Evolutionary conservation across 2,329 filamentous ascomycete genomes (phyloP).

Genomic region (Diaporthe capsici): DNA sequence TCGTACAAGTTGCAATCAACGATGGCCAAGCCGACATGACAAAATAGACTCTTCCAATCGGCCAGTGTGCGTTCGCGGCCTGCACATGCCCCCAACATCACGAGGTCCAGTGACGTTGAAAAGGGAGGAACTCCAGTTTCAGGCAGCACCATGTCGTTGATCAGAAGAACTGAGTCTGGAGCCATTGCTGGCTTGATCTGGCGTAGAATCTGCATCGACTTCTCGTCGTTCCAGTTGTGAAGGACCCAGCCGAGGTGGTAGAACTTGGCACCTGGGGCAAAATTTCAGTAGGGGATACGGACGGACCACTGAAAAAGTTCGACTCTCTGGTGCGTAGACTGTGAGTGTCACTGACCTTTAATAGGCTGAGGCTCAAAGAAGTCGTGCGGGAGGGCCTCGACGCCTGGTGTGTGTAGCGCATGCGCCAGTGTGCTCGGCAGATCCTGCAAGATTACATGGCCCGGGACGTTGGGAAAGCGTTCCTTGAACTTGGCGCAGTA

Average conservation of each 20-base stretch:
- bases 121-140: not conserved
- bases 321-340: not conserved
- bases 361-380: not conserved
- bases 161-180: not conserved
- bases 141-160: not conserved
- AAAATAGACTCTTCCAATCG: not conserved
- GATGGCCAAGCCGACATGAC: not conserved
- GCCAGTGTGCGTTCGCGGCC: not conserved
- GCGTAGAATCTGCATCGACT: not conserved
- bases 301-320: not conserved
- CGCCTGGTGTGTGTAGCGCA: not conserved
- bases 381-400: not conserved
- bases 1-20: not conserved
- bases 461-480: not conserved
- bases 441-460: slow-evolving; percentile 1
- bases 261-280: not conserved
- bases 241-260: not conserved
- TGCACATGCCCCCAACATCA: not conserved
- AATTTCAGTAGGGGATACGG: not conserved
- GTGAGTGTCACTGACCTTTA: not conserved
- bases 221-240: not conserved
- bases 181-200: not conserved
- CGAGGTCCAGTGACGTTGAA: not conserved
- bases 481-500: slow-evolving; percentile 1
- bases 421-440: not conserved